A percentile compares a stretch with the other conserved stretches of the same genome.
phyloP scores from a whole-genome alignment of 495 filamentous ascomycete species.

The Penicillium argentinense region DNA sequence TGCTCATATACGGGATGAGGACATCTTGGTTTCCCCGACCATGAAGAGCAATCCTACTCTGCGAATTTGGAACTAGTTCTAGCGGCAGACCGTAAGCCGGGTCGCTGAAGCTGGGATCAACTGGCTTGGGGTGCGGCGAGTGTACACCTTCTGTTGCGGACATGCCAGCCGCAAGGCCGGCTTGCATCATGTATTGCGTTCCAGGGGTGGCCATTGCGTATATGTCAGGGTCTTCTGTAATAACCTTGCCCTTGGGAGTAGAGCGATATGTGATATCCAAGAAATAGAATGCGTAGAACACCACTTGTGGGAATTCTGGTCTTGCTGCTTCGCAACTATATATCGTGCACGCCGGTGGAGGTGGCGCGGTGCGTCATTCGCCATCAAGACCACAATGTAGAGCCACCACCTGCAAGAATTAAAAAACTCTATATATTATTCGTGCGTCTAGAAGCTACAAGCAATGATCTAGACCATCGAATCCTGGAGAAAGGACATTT shows the following conservation, averaged over 20 bases:
- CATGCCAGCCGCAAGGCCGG: conserved; percentile 36
- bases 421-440: no score
- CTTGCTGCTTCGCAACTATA: no score
- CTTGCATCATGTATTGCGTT: conserved; percentile 34
- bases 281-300: no score
- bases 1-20: conserved; percentile 30
- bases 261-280: no score
- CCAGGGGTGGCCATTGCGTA: conserved; percentile 19
- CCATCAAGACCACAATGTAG: not conserved
- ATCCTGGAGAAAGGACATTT: no score
- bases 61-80: conserved; percentile 15
- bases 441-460: no score
- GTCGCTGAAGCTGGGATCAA: conserved; percentile 22
- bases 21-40: conserved; percentile 20
- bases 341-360: no score
- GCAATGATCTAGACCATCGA: no score
- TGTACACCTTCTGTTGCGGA: conserved; percentile 34
- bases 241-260: not conserved
- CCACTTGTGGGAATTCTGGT: no score
- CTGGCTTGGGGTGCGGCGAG: conserved; percentile 23
- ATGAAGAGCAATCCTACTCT: conserved; percentile 18
- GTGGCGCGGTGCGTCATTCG: conserved; percentile 4
- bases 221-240: not conserved
- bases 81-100: conserved; percentile 20
- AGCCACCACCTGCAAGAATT: no score